phyloP scores from a whole-genome alignment of 2,329 filamentous ascomycete genomes.

The Talaromyces atroroseus region DNA sequence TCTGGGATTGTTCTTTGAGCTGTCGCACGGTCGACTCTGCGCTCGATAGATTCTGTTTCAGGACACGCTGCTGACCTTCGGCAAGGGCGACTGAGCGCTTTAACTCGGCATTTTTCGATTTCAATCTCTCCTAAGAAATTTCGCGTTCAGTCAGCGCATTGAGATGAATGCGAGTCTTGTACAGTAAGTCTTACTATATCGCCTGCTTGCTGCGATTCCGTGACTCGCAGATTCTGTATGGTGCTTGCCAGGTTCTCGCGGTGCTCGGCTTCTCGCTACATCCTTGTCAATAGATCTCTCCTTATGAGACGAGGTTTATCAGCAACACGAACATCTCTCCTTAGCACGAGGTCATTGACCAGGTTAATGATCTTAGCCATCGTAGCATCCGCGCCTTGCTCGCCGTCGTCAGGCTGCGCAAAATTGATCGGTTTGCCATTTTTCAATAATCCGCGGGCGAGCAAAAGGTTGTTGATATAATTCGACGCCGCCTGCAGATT shows the following conservation, averaged over 20 bases:
- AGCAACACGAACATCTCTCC: slow-evolving; percentile 67
- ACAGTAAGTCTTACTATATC: slow-evolving; percentile 53
- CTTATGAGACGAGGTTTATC: background rate
- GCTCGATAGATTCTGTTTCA: slow-evolving; percentile 64
- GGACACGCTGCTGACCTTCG: slow-evolving; percentile 65
- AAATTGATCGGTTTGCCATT: slow-evolving; percentile 67
- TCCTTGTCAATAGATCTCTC: slow-evolving; percentile 11
- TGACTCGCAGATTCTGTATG: slow-evolving; percentile 68
- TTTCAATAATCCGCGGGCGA: slow-evolving; percentile 58
- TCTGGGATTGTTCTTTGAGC: slow-evolving; percentile 77
- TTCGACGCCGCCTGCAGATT: slow-evolving; percentile 57
- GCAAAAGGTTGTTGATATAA: slow-evolving; percentile 61
- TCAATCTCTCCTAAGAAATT: slow-evolving; percentile 44
- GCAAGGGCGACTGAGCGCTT: slow-evolving; percentile 52
- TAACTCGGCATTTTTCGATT: slow-evolving; percentile 52
- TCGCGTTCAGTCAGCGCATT: slow-evolving; percentile 2
- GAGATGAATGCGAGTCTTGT: slow-evolving; percentile 10
- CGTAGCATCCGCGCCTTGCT: slow-evolving; percentile 57
- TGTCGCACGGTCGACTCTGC: slow-evolving; percentile 68
- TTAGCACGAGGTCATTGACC: slow-evolving; percentile 85
- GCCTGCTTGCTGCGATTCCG: slow-evolving; percentile 66
- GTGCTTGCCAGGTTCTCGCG: slow-evolving; percentile 76
- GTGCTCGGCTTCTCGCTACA: slow-evolving; percentile 79
- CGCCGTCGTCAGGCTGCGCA: slow-evolving; percentile 60
- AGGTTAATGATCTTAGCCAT: slow-evolving; percentile 88